Evolutionary conservation across 306 rosid genomes (phyloP), one percentile per base, ranked within the genome.

Genomic region (Medicago lupulina): DNA sequence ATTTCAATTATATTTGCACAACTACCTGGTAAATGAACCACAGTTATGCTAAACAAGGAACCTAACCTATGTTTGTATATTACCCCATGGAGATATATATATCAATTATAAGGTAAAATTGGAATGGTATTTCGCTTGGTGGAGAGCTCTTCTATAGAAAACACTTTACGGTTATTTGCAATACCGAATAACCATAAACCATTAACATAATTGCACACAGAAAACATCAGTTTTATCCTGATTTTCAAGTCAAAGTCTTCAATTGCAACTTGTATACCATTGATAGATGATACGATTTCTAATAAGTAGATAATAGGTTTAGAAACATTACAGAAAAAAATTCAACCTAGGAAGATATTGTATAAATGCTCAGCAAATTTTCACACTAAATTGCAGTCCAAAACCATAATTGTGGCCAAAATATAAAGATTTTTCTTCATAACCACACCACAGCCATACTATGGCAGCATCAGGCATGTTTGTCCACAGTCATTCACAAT

Each of bases 1-100:
- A 67, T 67, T 67, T 67, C 69, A 67, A 43, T 43, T 65, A 14
- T 53, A 62, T 54, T 38, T 64, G 41, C 41, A 71, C 14, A 50
- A 60, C 44, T 25, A 51, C 46, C 40, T 55, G 44, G 58, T 18
- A 19, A 15, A 9, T 54, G 61, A 54, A 54, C 7, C 51, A 13
- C 13, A 19, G 61, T 18, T 18, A 18, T 54, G 61, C 31, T 54
- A 54, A 17, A 54, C 14, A 9, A 18, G 61, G 18, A 23, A 23
- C 28, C 23, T 21, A 18, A 9, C 25, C 12, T 18, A 19, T 17
- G 31, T 13, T 18, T 18, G 23, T 54, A 0, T 5, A 54, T 54
- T 54, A 0, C 28, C 28, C 18, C 60, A 18, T 18, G 60, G 23
- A 21, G 21, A 6, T 3, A 51, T 16, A 23, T 23, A 23, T 23